These are phyloP conservation scores for Striga asiatica DNA, from an alignment of 257 asterid species.

Conservation along the genomic window DNA sequence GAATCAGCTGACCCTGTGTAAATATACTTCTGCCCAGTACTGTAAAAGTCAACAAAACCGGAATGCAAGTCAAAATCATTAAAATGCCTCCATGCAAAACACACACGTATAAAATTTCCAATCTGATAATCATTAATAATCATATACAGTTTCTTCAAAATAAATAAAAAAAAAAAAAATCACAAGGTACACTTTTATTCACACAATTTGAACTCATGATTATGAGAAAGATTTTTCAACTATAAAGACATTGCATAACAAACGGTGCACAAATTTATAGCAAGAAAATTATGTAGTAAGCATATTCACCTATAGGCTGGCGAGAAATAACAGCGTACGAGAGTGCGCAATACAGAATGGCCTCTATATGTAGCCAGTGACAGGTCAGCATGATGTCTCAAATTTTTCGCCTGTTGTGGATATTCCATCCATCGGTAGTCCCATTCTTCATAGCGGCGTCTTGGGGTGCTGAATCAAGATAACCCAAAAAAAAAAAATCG, in stretches of 20 bases:
- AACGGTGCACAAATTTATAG: background rate
- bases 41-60: constrained; percentile 28
- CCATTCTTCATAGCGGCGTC: constrained; percentile 47
- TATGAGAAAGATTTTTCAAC: background rate
- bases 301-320: constrained; percentile 64
- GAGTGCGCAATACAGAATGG: constrained; percentile 78
- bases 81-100: too few relatives aligned
- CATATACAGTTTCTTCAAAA: background rate
- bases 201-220: background rate
- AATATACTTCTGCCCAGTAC: constrained; percentile 88
- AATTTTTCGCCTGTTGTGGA: constrained; percentile 41
- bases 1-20: constrained; percentile 88
- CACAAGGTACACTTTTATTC: background rate
- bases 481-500: background rate
- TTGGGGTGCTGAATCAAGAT: constrained; percentile 40
- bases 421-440: constrained; percentile 88
- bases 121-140: background rate
- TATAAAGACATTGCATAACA: background rate
- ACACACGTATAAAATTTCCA: too few relatives aligned
- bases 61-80: constrained; percentile 4
- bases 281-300: background rate
- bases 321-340: constrained; percentile 89
- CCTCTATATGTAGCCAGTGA: constrained; percentile 86
- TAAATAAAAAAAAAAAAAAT: too few relatives aligned
- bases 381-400: constrained; percentile 44